Base-by-base conservation (phyloP, 1,284 basidiomycete genomes). In the Ganoderma leucocontextum region DNA sequence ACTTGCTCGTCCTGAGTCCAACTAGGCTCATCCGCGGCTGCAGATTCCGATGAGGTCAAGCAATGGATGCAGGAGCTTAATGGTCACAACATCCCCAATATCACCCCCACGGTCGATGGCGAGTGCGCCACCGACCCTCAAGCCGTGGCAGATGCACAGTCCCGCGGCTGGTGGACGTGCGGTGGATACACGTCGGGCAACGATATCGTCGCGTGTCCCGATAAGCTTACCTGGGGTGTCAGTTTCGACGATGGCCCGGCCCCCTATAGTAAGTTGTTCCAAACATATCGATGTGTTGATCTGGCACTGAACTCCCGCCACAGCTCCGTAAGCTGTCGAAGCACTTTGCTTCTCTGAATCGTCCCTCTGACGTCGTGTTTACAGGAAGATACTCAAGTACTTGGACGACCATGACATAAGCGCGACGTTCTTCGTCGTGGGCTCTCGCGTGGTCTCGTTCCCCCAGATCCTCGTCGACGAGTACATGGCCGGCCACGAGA, bases 371-470 rank as follows among this genome's bases (percentile, higher is more conserved):
- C 33, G 13, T 25, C 4, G 3, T 44, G 38, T 13, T 15, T 13
- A 17, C 65, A 90, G 88, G 72, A 85, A 87, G 67, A 81, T 96
- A 17, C 86, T 97, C 52, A 80, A 90, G 64, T 95, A 86, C 77
- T 83, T 98, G 63, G 78, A 85, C 60, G 78, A 88, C 73, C 85
- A 93, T 77, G 80, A 90, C 65, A 77, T 97, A 73, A 85, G 82
- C 29, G 89, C 95, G 6, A 98, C 96, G 3, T 98, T 98, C 86
- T 98, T 97, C 82, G 90, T 95, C 60, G 91, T 98, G 25, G 96
- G 96, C 64, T 97, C 95, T 39, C 94, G 96, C 73, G 92, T 93
- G 72, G 87, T 97, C 71, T 92, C 95, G 69, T 86, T 89, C 67
- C 93, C 96, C 6, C 78, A 85, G 19, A 88, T 96, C 74, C 86